Evolutionary conservation across 1,139 yeast genomes (phyloP).

Genomic region (Nakaseomyces delphensis): DNA sequence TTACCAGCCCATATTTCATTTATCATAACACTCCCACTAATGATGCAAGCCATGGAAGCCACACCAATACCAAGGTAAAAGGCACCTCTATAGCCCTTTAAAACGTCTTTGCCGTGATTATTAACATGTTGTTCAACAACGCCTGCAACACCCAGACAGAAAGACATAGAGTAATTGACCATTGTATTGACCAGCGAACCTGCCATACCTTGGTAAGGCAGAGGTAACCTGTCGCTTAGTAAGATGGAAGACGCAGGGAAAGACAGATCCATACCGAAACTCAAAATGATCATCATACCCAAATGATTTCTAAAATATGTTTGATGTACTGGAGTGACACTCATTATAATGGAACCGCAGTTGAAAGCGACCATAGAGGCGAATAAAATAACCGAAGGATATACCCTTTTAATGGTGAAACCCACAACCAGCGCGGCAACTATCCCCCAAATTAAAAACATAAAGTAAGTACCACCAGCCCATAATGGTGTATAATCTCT

Average conservation of each 20-base stretch:
- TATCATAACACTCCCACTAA: conserved; percentile 11
- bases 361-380: conserved; percentile 41
- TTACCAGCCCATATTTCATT: conserved; percentile 1
- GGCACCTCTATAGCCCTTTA: conserved; percentile 40
- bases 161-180: conserved; percentile 46
- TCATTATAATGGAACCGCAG: conserved; percentile 41
- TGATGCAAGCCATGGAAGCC: conserved; percentile 16
- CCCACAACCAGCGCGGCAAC: conserved; percentile 42
- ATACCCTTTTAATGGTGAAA: conserved; percentile 34
- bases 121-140: conserved; percentile 39
- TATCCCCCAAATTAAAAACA: conserved; percentile 41
- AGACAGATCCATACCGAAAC: conserved; percentile 54
- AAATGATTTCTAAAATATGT: conserved; percentile 39
- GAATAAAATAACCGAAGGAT: conserved; percentile 40
- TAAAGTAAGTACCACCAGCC: conserved; percentile 40
- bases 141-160: conserved; percentile 44
- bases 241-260: conserved; percentile 51
- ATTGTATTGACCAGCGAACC: conserved; percentile 50
- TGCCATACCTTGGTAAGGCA: conserved; percentile 51
- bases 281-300: conserved; percentile 42
- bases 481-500: conserved; percentile 39
- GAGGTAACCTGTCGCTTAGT: conserved; percentile 43
- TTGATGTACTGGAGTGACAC: conserved; percentile 43
- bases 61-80: conserved; percentile 33
- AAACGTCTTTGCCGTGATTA: conserved; percentile 21